Conservation (phyloP, 768 basidiomycete genomes). For the Dacryopinax primogenitus region DNA sequence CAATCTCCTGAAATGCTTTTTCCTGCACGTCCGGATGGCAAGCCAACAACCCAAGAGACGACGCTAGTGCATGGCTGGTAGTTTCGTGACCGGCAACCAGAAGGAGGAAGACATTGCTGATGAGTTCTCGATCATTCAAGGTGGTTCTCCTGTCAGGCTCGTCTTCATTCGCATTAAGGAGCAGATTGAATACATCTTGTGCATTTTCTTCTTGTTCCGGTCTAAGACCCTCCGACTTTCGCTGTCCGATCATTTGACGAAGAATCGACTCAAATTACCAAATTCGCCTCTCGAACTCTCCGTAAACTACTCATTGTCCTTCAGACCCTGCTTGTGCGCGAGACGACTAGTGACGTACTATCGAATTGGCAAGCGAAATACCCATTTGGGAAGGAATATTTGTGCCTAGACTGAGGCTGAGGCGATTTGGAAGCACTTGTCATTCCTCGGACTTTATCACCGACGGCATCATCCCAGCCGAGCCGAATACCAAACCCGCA, state of each 20-base stretch:
- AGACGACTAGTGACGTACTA: background rate
- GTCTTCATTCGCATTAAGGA: background rate
- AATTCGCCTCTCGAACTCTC: background rate
- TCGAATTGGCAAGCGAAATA: background rate
- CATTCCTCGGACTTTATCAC: background rate
- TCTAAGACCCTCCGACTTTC: background rate
- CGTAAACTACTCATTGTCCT: background rate
- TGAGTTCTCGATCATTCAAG: conserved; percentile 1
- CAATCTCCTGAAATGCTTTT: conserved; percentile 26
- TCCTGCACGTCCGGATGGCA: conserved; percentile 26
- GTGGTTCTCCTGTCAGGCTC: background rate
- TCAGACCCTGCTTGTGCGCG: background rate
- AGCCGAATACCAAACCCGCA: background rate
- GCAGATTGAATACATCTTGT: background rate
- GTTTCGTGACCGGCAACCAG: conserved; percentile 24
- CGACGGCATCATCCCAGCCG: background rate
- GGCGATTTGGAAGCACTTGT: background rate
- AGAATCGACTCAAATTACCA: background rate
- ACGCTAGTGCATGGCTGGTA: conserved; percentile 26
- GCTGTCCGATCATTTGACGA: background rate
- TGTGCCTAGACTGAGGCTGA: background rate
- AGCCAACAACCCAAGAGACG: conserved; percentile 26
- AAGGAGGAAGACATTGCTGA: conserved; percentile 17
- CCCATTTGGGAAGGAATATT: background rate
- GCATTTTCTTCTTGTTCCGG: background rate